These are phyloP conservation scores for Rubus idaeus DNA, from an alignment of 306 rosid species.

Conservation along the genomic window DNA sequence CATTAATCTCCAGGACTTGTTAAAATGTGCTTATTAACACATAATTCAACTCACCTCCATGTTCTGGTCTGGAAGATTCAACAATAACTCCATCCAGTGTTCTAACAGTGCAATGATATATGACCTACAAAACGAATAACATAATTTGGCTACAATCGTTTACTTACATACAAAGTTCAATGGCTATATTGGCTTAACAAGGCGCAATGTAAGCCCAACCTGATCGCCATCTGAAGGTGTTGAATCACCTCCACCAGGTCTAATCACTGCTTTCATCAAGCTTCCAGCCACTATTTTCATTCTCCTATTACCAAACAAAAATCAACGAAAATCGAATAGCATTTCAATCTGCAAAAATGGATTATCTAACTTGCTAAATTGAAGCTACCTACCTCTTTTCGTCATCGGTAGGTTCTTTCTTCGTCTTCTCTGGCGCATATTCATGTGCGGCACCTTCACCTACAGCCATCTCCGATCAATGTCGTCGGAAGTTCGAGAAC, in stretches of 20 bases:
- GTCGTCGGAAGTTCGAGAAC: not conserved
- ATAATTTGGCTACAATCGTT: not conserved
- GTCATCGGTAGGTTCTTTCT: slow-evolving; percentile 73
- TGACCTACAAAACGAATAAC: slow-evolving; percentile 51
- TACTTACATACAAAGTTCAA: not conserved
- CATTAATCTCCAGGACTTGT: not conserved
- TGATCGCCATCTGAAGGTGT: slow-evolving; percentile 84
- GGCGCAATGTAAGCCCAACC: slow-evolving; percentile 42
- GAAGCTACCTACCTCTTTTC: slow-evolving; percentile 60
- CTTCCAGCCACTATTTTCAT: slow-evolving; percentile 77
- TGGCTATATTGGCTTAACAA: not conserved
- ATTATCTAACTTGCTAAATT: not conserved
- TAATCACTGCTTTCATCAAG: slow-evolving; percentile 87
- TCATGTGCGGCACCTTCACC: slow-evolving; percentile 43
- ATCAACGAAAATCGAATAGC: not conserved
- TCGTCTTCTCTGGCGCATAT: slow-evolving; percentile 41
- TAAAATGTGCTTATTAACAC: not conserved
- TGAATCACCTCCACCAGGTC: slow-evolving; percentile 85
- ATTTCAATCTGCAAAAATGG: not conserved
- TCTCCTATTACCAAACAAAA: slow-evolving; percentile 52
- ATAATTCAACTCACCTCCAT: slow-evolving; percentile 63
- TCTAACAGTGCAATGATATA: slow-evolving; percentile 76
- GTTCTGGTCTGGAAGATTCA: slow-evolving; percentile 68
- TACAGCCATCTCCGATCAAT: slow-evolving; percentile 46
- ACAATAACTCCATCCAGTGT: slow-evolving; percentile 90